A percentile compares a stretch with the other conserved stretches of the same genome.
These are phyloP conservation scores for Chloromonas sp. DNA, from an alignment of 163 green algal species.

Conservation along the genomic window DNA sequence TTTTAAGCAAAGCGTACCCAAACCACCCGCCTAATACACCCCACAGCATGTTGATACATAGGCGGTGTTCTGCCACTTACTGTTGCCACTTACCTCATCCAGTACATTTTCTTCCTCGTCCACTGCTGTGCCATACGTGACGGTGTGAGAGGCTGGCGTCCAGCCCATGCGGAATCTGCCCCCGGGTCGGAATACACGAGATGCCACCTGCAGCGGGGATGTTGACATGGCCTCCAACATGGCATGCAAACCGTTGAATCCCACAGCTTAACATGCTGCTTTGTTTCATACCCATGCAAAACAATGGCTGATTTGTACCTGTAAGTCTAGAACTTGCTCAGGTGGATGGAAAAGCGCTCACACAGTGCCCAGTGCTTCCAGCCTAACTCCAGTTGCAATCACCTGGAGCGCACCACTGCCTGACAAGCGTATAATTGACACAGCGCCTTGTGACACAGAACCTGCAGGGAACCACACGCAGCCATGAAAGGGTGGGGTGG, in stretches of 20 bases:
- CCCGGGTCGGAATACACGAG: slow-evolving; percentile 53
- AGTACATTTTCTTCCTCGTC: slow-evolving; percentile 49
- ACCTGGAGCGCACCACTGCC: neutral
- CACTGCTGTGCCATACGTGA: slow-evolving; percentile 80
- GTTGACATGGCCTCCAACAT: no score
- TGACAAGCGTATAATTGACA: neutral
- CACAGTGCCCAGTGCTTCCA: no score
- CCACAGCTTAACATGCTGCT: no score
- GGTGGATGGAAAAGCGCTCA: no score
- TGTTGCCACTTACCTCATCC: slow-evolving; percentile 53
- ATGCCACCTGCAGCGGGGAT: slow-evolving; percentile 14
- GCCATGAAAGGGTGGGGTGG: neutral
- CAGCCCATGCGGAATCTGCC: slow-evolving; percentile 47
- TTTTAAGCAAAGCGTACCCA: neutral
- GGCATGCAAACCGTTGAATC: no score
- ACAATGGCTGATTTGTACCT: no score
- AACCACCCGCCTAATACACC: neutral
- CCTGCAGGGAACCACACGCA: neutral
- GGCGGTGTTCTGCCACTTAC: no score
- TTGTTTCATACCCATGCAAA: no score
- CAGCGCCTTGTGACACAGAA: neutral
- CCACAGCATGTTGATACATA: no score
- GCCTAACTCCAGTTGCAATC: neutral
- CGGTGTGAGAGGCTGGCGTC: slow-evolving; percentile 61
- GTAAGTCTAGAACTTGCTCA: no score